Evolutionary conservation across 2,329 filamentous ascomycete genomes (phyloP).

Genomic region (Arthrobotrys sinensis): DNA sequence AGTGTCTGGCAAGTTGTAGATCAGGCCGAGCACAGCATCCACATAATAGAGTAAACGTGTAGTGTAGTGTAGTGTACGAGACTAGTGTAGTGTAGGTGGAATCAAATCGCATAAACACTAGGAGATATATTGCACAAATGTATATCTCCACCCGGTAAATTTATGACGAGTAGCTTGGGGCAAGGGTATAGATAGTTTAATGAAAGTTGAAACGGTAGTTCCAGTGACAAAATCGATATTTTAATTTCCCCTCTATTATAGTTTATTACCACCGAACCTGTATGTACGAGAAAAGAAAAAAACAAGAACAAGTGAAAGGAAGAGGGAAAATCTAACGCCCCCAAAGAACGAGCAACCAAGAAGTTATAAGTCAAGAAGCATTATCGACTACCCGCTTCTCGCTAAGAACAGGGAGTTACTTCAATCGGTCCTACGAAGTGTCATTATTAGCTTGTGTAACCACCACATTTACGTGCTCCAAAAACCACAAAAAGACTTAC

Average conservation of each 20-base stretch:
- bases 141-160: too few relatives aligned
- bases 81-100: too few relatives aligned
- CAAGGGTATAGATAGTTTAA: too few relatives aligned
- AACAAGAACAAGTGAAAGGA: neutral
- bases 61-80: too few relatives aligned
- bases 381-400: neutral
- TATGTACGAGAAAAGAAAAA: slow-evolving; percentile 53
- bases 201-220: too few relatives aligned
- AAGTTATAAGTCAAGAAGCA: neutral
- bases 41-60: too few relatives aligned
- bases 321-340: neutral
- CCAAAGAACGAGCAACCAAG: slow-evolving; percentile 11
- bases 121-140: too few relatives aligned
- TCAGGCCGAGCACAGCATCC: too few relatives aligned
- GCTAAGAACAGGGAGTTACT: slow-evolving; percentile 23
- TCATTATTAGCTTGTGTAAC: slow-evolving; percentile 22
- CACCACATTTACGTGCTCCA: too few relatives aligned
- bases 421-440: slow-evolving; percentile 40
- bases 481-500: slow-evolving; percentile 30
- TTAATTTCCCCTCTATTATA: slow-evolving; percentile 38
- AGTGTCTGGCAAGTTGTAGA: too few relatives aligned
- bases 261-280: slow-evolving; percentile 41
- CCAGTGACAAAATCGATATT: neutral
- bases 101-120: too few relatives aligned
- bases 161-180: too few relatives aligned